A percentile compares a stretch with the other conserved stretches of the same genome.
These are phyloP conservation scores for Cryptococcus amylolentus DNA, from an alignment of 1,284 basidiomycete genomes.

Conservation along the genomic window DNA sequence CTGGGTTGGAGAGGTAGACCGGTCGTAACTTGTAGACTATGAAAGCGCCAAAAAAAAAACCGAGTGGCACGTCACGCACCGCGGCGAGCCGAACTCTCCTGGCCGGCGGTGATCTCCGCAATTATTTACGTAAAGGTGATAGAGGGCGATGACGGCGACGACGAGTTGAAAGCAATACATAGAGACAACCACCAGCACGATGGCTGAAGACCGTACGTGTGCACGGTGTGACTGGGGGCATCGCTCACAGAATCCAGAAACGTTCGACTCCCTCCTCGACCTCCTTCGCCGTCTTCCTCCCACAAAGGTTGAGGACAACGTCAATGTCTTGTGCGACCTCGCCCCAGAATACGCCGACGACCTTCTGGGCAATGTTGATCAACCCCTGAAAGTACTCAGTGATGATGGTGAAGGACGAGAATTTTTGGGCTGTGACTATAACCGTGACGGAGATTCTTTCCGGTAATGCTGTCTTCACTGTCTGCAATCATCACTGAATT, in stretches of 20 bases:
- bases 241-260: slow-evolving; percentile 5
- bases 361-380: slow-evolving; percentile 89
- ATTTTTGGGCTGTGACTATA: slow-evolving; percentile 96
- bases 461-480: slow-evolving; percentile 54
- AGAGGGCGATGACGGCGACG: slow-evolving; percentile 1
- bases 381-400: slow-evolving; percentile 77
- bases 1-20: no score
- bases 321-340: slow-evolving; percentile 73
- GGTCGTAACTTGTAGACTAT: no score
- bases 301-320: slow-evolving; percentile 82
- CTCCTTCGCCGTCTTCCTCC: slow-evolving; percentile 93
- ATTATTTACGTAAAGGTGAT: not conserved
- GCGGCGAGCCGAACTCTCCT: no score
- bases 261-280: slow-evolving; percentile 84
- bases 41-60: no score
- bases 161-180: not conserved
- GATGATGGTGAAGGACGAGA: slow-evolving; percentile 73
- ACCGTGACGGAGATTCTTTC: slow-evolving; percentile 92
- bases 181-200: slow-evolving; percentile 1
- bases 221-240: not conserved
- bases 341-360: slow-evolving; percentile 96
- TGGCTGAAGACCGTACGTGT: slow-evolving; percentile 28
- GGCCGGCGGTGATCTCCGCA: not conserved
- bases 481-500: not conserved
- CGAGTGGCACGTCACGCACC: no score